A percentile compares a stretch with the other conserved stretches of the same genome.
Conservation (phyloP, 768 basidiomycete species). For the Rubroboletus satanas region DNA sequence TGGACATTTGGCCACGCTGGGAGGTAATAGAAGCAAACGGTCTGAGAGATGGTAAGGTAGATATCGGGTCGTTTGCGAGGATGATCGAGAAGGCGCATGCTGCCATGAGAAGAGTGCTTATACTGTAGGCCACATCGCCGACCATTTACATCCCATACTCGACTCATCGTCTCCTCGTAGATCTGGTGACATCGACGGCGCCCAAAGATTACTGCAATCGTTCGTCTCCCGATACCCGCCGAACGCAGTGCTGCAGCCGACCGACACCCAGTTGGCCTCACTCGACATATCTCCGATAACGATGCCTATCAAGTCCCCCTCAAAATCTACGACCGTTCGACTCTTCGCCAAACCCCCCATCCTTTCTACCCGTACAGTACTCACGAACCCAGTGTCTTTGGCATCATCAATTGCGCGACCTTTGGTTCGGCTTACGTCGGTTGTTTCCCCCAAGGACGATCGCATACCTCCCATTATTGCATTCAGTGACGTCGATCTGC, state of each 20-base stretch:
- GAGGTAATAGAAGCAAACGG: conserved; percentile 40
- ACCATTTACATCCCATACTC: neutral
- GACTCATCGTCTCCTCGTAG: conserved; percentile 29
- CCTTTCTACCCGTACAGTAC: conserved; percentile 56
- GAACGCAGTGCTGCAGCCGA: conserved; percentile 38
- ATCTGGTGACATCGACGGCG: conserved; percentile 47
- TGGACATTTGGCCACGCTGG: conserved; percentile 70
- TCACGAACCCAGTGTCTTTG: conserved; percentile 31
- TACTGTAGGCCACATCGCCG: conserved; percentile 47
- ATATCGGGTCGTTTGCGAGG: conserved; percentile 35
- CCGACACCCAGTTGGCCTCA: neutral
- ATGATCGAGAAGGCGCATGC: conserved; percentile 65
- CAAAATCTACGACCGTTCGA: conserved; percentile 4
- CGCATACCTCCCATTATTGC: conserved; percentile 73
- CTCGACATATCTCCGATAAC: neutral
- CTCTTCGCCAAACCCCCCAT: conserved; percentile 42
- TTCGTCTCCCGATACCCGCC: conserved; percentile 71
- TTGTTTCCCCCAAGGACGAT: conserved; percentile 64
- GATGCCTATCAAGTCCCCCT: neutral
- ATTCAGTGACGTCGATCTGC: conserved; percentile 71
- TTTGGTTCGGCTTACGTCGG: conserved; percentile 65
- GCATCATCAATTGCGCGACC: conserved; percentile 43
- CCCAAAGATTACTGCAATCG: conserved; percentile 50
- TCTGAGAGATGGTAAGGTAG: conserved; percentile 23
- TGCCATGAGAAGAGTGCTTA: conserved; percentile 61